A percentile compares a stretch with the other conserved stretches of the same genome.
Evolutionary conservation across 768 basidiomycete species (phyloP).

Genomic region (Cystofilobasidium macerans): DNA sequence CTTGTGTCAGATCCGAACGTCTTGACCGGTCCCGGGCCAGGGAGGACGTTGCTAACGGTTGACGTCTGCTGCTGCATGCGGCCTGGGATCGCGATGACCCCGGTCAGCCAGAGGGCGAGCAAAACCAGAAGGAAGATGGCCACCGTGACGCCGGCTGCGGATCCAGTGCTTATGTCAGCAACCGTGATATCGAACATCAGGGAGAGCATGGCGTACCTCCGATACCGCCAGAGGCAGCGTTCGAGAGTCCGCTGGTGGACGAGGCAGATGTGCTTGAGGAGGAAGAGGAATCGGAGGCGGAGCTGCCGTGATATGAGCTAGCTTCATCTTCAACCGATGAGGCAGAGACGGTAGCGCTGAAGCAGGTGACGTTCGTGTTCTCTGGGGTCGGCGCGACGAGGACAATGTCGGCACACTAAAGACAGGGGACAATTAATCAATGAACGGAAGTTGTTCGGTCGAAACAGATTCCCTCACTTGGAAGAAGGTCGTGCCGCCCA

Average conservation of each 20-base stretch:
- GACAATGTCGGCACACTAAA: neutral
- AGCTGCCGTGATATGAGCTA: neutral
- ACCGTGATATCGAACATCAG: neutral
- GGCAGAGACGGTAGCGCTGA: neutral
- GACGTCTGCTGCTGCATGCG: neutral
- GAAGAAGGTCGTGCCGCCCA: neutral
- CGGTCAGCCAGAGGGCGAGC: neutral
- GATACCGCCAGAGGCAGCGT: neutral
- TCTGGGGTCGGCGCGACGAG: neutral
- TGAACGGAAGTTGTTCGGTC: neutral
- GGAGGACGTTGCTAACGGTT: neutral
- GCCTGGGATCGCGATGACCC: neutral
- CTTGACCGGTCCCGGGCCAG: neutral
- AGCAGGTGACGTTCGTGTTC: neutral
- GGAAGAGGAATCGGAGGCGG: too few species aligned
- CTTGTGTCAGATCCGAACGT: neutral
- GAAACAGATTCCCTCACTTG: neutral
- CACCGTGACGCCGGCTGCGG: neutral
- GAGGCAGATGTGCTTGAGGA: too few species aligned
- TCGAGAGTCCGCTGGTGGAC: neutral
- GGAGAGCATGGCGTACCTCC: neutral
- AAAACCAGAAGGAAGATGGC: neutral
- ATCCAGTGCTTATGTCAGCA: neutral
- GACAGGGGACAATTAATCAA: neutral
- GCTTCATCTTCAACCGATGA: neutral